Percentiles rank a stretch among this genome's conserved stretches.
Evolutionary conservation across 2,329 filamentous ascomycete species (phyloP).

Genomic region (Aspergillus puulaauensis): DNA sequence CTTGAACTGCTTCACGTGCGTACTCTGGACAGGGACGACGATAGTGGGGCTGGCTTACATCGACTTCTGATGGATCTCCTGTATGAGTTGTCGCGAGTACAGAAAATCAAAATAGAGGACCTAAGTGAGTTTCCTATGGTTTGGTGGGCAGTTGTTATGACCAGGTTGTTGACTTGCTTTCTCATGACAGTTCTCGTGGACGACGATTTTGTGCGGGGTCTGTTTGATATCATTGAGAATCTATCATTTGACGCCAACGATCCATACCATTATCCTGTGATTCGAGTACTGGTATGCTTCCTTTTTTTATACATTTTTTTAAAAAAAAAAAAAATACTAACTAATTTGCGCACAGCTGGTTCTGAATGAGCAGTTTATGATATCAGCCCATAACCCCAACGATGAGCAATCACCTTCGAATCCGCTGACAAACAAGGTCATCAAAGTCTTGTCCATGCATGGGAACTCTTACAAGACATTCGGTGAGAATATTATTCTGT

Average conservation of each 20-base stretch:
- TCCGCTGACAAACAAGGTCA: conserved; percentile 82
- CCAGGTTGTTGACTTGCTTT: neutral
- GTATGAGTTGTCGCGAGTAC: conserved; percentile 95
- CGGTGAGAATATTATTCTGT: conserved; percentile 93
- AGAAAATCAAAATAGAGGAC: conserved; percentile 74
- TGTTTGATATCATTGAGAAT: conserved; percentile 85
- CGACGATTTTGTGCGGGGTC: conserved; percentile 78
- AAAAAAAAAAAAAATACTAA: conserved; percentile 11
- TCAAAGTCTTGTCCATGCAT: conserved; percentile 82
- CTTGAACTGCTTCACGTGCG: conserved; percentile 74
- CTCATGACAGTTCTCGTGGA: conserved; percentile 52
- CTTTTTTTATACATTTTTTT: neutral
- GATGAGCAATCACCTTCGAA: conserved; percentile 42
- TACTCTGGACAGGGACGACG: conserved; percentile 51
- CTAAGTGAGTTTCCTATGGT: conserved; percentile 56
- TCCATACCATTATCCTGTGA: conserved; percentile 93
- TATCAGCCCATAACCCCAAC: conserved; percentile 60
- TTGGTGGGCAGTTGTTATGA: neutral
- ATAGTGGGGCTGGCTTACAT: conserved; percentile 62
- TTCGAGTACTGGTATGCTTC: conserved; percentile 76
- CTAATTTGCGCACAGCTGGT: conserved; percentile 65
- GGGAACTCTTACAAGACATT: conserved; percentile 87
- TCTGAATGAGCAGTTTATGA: conserved; percentile 97
- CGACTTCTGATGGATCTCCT: conserved; percentile 80
- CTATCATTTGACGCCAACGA: conserved; percentile 84